Evolutionary conservation across 2,329 filamentous ascomycete genomes (phyloP), one percentile per base, ranked within the genome.

Genomic region (Alternaria brassicae): DNA sequence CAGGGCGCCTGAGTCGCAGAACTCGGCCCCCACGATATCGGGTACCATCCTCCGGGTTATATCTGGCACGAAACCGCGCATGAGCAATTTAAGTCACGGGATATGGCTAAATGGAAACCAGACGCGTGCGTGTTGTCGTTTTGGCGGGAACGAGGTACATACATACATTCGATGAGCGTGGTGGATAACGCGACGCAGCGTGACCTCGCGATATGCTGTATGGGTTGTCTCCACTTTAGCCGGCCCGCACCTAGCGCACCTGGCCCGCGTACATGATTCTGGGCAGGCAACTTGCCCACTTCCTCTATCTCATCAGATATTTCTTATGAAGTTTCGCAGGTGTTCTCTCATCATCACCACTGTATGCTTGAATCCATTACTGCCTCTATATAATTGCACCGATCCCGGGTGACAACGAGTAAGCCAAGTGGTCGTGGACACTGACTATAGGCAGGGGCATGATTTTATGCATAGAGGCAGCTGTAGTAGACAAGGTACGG

Each of bases 1-100:
- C 44, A 25, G 44, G 44, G 44, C 30, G 44, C 44, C 44, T 48
- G 44, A 48, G 44, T 34, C 30, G 44, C 28, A 48, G 28, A 48
- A 30, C 21, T 34, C 2, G 44, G 44, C 44, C 44, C 44, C 44
- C 44, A 36, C 34, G 17, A 23, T 48, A 6, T 36, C 28, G 21
- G 19, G 44, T 23, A 36, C 30, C 44, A 36, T 36, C 30, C 13
- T 48, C 17, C 19, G 17, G 28, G 32, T 34, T 25, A 19, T 30
- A 6, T 19, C 32, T 36, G 32, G 44, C 44, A 23, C 30, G 3
- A 25, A 25, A 23, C 23, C 21, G 3, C 3, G 3, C 6, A 34
- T n/a, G 21, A n/a, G 28, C 2, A 5, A 8, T 17, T 23, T 3
- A 23, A 5, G 12, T 4, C 6, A 12, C 25, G 6, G 7, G n/a